Percentiles rank a stretch among this genome's conserved stretches.
These are phyloP conservation scores for Lanmaoa rubissima DNA, from an alignment of 768 basidiomycete species.

Conservation along the genomic window DNA sequence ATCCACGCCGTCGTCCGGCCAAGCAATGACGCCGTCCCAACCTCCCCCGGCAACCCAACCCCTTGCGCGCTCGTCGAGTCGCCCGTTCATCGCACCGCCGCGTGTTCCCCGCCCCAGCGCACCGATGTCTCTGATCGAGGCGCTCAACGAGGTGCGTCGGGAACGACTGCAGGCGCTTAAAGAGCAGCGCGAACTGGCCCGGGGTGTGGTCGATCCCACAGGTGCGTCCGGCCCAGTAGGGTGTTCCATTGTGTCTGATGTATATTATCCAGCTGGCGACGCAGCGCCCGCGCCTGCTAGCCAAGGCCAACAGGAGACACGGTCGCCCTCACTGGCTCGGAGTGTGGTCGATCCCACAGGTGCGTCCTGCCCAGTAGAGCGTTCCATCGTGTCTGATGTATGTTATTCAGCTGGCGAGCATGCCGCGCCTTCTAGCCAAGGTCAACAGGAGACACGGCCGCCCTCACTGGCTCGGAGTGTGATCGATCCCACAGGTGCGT, in stretches of 20 bases:
- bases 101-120: slow-evolving; percentile 14
- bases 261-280: not conserved
- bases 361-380: not conserved
- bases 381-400: not conserved
- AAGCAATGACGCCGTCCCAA: not conserved
- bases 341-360: not conserved
- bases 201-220: not conserved
- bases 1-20: not conserved
- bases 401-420: not conserved
- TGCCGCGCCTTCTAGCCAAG: not conserved
- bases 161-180: not conserved
- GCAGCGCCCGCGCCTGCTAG: not conserved
- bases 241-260: not conserved
- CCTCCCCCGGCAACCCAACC: slow-evolving; percentile 4
- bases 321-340: not conserved
- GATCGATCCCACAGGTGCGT: not conserved
- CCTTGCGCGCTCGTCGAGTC: not conserved
- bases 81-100: slow-evolving; percentile 22
- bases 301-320: too few species aligned
- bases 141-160: slow-evolving; percentile 22
- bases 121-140: slow-evolving; percentile 21
- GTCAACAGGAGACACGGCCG: too few species aligned
- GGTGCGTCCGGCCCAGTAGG: not conserved
- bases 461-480: not conserved
- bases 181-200: not conserved